phyloP scores from a whole-genome alignment of 208 protist genomes.

The Trypanosoma cruzi region DNA sequence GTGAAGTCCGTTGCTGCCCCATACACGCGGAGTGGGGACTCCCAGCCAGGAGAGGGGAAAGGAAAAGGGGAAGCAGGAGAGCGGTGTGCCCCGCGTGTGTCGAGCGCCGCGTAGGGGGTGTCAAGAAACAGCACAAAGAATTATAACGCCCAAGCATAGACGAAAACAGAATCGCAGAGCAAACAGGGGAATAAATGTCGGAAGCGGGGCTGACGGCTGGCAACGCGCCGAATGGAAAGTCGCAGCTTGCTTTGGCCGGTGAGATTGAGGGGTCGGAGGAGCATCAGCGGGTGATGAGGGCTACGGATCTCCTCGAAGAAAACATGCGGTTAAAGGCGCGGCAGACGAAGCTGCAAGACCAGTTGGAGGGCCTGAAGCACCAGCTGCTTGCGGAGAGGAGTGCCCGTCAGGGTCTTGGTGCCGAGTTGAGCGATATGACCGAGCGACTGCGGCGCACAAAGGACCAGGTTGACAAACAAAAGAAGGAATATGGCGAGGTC shows the following conservation, averaged over 20 bases:
- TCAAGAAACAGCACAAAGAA: background rate
- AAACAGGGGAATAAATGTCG: background rate
- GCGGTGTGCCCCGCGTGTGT: background rate
- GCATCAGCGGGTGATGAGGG: background rate
- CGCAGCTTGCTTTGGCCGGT: background rate
- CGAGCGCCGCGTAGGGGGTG: background rate
- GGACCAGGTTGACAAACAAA: constrained; percentile 39
- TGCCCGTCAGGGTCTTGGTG: constrained; percentile 30
- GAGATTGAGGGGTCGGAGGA: constrained; percentile 5
- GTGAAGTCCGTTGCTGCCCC: too few relatives aligned
- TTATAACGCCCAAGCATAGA: background rate
- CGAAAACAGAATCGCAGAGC: background rate
- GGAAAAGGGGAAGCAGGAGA: background rate
- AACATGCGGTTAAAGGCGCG: constrained; percentile 29
- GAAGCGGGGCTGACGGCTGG: background rate
- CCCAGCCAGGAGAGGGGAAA: background rate
- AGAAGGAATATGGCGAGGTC: constrained; percentile 37
- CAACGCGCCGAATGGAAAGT: background rate
- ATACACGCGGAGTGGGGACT: too few relatives aligned
- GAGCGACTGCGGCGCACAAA: constrained; percentile 32
- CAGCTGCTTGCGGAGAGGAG: constrained; percentile 30
- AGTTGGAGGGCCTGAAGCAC: constrained; percentile 36
- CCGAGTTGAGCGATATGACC: constrained; percentile 42
- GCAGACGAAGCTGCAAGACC: constrained; percentile 28
- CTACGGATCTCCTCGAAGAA: constrained; percentile 12